A percentile compares a stretch with the other conserved stretches of the same genome.
Conservation (phyloP, 169 alveolate genomes). For the Plasmodium berghei region DNA sequence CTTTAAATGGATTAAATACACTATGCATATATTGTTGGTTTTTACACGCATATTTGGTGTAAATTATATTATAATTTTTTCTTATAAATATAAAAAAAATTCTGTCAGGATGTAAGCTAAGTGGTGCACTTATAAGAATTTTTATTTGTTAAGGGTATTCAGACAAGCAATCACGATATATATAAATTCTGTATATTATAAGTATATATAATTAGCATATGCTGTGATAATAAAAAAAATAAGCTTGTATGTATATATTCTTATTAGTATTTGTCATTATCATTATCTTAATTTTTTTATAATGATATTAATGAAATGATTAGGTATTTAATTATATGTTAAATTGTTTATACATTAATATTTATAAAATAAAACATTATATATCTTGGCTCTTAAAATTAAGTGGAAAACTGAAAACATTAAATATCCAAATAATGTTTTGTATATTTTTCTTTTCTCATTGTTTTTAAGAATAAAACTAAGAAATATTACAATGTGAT, state of each 20-base stretch:
- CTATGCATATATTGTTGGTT: not conserved
- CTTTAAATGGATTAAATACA: not conserved
- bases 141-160: conserved; percentile 22
- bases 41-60: conserved; percentile 32
- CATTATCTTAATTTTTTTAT: not conserved
- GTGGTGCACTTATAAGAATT: conserved; percentile 68
- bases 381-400: conserved; percentile 8
- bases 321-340: conserved; percentile 8
- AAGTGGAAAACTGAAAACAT: conserved; percentile 12
- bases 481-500: conserved; percentile 9
- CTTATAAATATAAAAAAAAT: conserved; percentile 36
- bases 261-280: conserved; percentile 23
- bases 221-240: conserved; percentile 15
- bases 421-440: conserved; percentile 13
- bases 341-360: conserved; percentile 12
- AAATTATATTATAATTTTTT: conserved; percentile 21
- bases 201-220: conserved; percentile 8
- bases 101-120: conserved; percentile 72
- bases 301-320: conserved; percentile 1
- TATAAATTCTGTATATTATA: conserved; percentile 39
- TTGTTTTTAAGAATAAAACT: conserved; percentile 9
- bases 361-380: conserved; percentile 5
- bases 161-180: conserved; percentile 54
- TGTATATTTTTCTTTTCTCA: conserved; percentile 12
- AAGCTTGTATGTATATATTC: conserved; percentile 13